Evolutionary conservation across 2,329 filamentous ascomycete genomes (phyloP).

Genomic region (Calonectria montana): DNA sequence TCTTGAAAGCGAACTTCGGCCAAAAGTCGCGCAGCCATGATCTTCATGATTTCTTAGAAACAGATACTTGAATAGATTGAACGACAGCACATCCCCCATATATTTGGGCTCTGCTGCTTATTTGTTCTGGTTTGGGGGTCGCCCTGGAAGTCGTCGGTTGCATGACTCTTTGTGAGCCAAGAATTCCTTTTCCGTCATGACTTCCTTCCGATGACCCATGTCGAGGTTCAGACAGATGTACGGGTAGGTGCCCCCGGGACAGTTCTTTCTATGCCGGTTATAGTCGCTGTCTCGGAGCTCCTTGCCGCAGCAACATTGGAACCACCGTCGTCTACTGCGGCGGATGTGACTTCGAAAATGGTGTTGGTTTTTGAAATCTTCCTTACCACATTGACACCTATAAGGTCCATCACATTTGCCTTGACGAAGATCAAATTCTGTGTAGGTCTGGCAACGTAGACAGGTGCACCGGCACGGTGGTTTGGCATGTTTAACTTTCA

Average conservation of each 20-base stretch:
- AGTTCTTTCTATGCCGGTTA: neutral
- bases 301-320: constrained; percentile 9
- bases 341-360: neutral
- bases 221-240: neutral
- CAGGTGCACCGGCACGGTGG: neutral
- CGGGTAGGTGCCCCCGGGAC: neutral
- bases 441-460: neutral
- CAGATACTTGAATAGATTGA: neutral
- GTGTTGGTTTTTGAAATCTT: neutral
- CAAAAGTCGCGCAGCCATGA: neutral
- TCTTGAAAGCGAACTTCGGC: neutral
- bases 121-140: neutral
- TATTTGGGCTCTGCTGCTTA: neutral
- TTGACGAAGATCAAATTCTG: neutral
- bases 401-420: neutral
- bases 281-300: neutral
- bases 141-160: neutral
- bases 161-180: neutral
- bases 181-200: neutral
- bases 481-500: neutral
- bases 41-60: neutral
- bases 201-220: neutral
- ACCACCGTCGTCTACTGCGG: neutral
- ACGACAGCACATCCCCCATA: neutral
- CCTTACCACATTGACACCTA: neutral